These are phyloP conservation scores for Aurinia saxatilis DNA, from an alignment of 345 rosid species.

Conservation along the genomic window DNA sequence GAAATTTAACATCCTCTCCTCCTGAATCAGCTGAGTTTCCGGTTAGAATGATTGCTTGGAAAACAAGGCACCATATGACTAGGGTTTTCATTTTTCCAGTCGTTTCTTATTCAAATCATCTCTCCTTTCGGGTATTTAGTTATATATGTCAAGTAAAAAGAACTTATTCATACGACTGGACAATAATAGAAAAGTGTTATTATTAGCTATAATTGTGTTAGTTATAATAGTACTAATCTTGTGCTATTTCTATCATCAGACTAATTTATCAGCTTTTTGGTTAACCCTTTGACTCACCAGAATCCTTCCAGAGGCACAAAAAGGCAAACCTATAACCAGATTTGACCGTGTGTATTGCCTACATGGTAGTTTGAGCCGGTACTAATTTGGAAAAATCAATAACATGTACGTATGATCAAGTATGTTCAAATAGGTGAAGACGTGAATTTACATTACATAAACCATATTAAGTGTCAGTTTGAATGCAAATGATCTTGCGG, in stretches of 20 bases:
- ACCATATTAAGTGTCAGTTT: too few species aligned
- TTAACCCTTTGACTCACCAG: background rate
- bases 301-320: slow-evolving; percentile 5
- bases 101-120: background rate
- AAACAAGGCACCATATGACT: background rate
- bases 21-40: slow-evolving; percentile 1
- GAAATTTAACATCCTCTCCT: slow-evolving; percentile 2
- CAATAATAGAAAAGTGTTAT: slow-evolving; percentile 1
- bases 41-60: slow-evolving; percentile 5
- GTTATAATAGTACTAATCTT: background rate
- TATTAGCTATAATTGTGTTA: slow-evolving; percentile 3
- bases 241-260: background rate
- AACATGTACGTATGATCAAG: too few species aligned
- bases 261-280: background rate
- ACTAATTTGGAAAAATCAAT: too few species aligned
- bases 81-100: slow-evolving; percentile 16
- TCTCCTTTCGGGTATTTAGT: background rate
- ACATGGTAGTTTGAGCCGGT: too few species aligned
- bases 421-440: too few species aligned
- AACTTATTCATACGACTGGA: background rate
- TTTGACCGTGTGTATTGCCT: too few species aligned
- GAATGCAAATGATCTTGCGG: too few species aligned
- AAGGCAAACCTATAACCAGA: too few species aligned
- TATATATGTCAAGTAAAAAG: background rate
- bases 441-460: too few species aligned